Conservation (phyloP, 805 yeast species). For the Ogataea chonburiensis region DNA sequence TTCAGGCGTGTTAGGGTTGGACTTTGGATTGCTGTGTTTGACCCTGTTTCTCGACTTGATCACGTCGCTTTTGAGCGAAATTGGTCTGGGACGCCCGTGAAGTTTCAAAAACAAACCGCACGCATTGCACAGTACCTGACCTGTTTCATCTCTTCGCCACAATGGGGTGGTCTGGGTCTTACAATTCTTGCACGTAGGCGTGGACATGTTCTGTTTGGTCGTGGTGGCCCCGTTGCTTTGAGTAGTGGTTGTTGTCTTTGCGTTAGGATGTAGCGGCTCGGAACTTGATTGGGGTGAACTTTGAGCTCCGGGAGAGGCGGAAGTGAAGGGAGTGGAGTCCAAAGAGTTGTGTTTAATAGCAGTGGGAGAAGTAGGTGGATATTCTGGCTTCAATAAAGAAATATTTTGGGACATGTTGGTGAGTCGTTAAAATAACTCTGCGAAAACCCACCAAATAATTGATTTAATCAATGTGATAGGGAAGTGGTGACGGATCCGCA, state of each 20-base stretch:
- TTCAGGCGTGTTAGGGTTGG: constrained; percentile 56
- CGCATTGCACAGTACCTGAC: constrained; percentile 90
- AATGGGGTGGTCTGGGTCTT: constrained; percentile 90
- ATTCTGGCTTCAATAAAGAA: constrained; percentile 13
- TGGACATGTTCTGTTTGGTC: constrained; percentile 58
- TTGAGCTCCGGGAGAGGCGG: constrained; percentile 14
- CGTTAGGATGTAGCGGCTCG: constrained; percentile 53
- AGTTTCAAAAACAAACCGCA: constrained; percentile 87
- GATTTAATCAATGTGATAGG: constrained; percentile 3
- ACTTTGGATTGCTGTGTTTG: constrained; percentile 45
- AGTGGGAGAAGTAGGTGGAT: constrained; percentile 11
- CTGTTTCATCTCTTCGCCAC: constrained; percentile 93
- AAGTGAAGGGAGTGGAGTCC: constrained; percentile 5
- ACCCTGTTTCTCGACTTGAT: constrained; percentile 89
- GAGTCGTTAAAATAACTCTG: constrained; percentile 1
- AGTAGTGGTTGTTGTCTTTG: constrained; percentile 54
- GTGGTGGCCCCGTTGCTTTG: constrained; percentile 63
- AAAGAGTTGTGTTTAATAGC: constrained; percentile 4
- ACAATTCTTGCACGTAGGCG: constrained; percentile 85
- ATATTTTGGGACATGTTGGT: constrained; percentile 13
- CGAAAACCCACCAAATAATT: constrained; percentile 7
- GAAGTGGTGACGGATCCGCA: background rate
- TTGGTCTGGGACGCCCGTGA: constrained; percentile 92
- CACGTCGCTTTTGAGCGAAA: constrained; percentile 85
- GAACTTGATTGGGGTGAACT: constrained; percentile 13